A percentile compares a stretch with the other conserved stretches of the same genome.
Evolutionary conservation across 805 yeast species (phyloP).

Genomic region (Schwanniomyces occidentalis): DNA sequence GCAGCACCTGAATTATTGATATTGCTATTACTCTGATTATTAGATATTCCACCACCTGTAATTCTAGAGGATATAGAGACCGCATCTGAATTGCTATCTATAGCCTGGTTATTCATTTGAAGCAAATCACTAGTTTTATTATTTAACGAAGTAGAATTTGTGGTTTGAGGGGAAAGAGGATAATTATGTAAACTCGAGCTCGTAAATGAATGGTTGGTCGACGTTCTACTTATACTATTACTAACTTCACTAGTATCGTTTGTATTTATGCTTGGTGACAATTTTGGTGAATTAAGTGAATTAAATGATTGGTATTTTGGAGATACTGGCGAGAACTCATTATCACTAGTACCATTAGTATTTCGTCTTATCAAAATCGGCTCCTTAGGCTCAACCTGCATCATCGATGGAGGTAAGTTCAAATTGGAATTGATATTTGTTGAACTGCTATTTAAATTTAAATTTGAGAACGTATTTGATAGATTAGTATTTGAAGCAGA

Average conservation of each 20-base stretch:
- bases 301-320: conserved; percentile 15
- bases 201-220: conserved; percentile 23
- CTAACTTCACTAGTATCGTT: conserved; percentile 3
- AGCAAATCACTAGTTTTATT: conserved; percentile 5
- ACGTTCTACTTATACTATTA: conserved; percentile 15
- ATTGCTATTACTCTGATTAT: conserved; percentile 5
- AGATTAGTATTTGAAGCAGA: conserved; percentile 8
- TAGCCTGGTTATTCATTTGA: neutral
- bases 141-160: conserved; percentile 6
- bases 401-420: conserved; percentile 67
- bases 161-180: conserved; percentile 19
- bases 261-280: conserved; percentile 6
- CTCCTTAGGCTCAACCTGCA: conserved; percentile 66
- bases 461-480: conserved; percentile 10
- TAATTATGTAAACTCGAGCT: conserved; percentile 12
- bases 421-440: conserved; percentile 8
- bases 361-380: conserved; percentile 65
- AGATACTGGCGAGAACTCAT: conserved; percentile 20
- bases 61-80: conserved; percentile 5
- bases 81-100: conserved; percentile 1
- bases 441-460: conserved; percentile 3
- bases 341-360: conserved; percentile 35
- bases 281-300: conserved; percentile 10
- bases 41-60: neutral
- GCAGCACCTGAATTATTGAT: conserved; percentile 2